Base-by-base conservation (phyloP, 2,329 filamentous ascomycete species). In the Cladophialophora yegresii region DNA sequence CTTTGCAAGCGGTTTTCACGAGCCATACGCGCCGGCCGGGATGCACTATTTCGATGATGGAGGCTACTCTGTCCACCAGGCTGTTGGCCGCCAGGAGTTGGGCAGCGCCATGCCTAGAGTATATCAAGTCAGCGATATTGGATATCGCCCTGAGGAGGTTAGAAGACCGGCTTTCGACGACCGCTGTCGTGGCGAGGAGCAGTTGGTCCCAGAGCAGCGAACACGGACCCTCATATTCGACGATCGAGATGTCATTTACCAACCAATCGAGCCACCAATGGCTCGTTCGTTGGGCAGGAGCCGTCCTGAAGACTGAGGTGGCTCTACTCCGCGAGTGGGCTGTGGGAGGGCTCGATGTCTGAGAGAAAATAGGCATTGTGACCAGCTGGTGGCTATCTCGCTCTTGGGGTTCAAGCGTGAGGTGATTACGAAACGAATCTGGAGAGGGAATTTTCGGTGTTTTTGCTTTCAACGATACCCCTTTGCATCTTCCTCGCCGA, bases 241-340 rank as follows among this genome's bases (percentile, higher is more conserved):
- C 53, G 47, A 43, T 43, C 61, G 40, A n/a, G 61, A 59, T 28
- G 20, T 57, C n/a, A 61, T 26, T 12, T 64, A 64, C 28, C 20
- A 64, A 40, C 57, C 57, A 43, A 22, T 59, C 33, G 58, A 61
- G 16, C 23, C 50, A 32, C 49, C 49, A n/a, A 54, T 20, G 50
- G 23, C 49, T n/a, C 50, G 49, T 13, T 61, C 58, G 22, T 54
- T 47, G 26, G 49, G 51, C 58, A 43, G 33, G 36, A 26, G 45
- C 32, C 57, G 22, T 22, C 32, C 57, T 30, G 45, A 43, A 8
- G 57, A 51, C n/a, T 59, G 45, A 59, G 6, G 16, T 30, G 7
- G 13, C 22, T 6, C n/a, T 50, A 10, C 43, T 20, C 43, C 16
- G n/a, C 16, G 28, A 22, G 12, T n/a, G 51, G 51, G 28, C 16